Percentiles rank a stretch among this genome's conserved stretches.
These are phyloP conservation scores for Solioccasus polychromus DNA, from an alignment of 768 basidiomycete species.

Conservation along the genomic window DNA sequence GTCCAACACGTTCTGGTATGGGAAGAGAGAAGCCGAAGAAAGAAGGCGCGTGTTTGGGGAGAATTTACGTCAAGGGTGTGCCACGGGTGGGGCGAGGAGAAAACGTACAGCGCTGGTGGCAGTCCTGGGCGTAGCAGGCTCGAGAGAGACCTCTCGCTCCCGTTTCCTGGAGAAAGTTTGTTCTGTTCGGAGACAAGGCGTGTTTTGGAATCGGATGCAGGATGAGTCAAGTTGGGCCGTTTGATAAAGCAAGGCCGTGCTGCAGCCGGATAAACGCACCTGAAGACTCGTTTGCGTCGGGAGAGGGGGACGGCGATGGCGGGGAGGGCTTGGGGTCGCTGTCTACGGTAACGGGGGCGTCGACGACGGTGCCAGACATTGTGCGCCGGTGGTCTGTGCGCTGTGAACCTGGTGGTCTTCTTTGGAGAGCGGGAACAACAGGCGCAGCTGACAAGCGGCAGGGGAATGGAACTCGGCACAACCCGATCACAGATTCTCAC, in stretches of 20 bases:
- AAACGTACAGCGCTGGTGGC: constrained; percentile 34
- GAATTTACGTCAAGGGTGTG: constrained; percentile 29
- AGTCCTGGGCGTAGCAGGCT: constrained; percentile 55
- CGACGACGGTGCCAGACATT: constrained; percentile 28
- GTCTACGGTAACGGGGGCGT: constrained; percentile 7
- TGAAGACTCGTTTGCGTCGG: constrained; percentile 39
- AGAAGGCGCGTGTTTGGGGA: constrained; percentile 19
- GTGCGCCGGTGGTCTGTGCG: constrained; percentile 31
- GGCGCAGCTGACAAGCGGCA: constrained; percentile 32
- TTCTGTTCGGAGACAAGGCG: constrained; percentile 23
- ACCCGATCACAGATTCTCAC: constrained; percentile 27
- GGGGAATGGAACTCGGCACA: constrained; percentile 31
- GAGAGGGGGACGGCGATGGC: constrained; percentile 41
- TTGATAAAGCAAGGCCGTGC: constrained; percentile 23
- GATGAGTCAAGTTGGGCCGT: constrained; percentile 23
- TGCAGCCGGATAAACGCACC: constrained; percentile 37
- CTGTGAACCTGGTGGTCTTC: constrained; percentile 20
- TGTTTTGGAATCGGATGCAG: constrained; percentile 20
- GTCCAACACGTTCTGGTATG: constrained; percentile 34
- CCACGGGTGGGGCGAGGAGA: constrained; percentile 11
- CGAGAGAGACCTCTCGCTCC: constrained; percentile 74
- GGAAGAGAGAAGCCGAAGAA: constrained; percentile 1
- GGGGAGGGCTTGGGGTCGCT: constrained; percentile 21
- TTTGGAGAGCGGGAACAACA: constrained; percentile 29
- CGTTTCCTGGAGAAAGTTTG: constrained; percentile 63